Evolutionary conservation across 805 yeast species (phyloP).

Genomic region (Debaryomyces castellii): DNA sequence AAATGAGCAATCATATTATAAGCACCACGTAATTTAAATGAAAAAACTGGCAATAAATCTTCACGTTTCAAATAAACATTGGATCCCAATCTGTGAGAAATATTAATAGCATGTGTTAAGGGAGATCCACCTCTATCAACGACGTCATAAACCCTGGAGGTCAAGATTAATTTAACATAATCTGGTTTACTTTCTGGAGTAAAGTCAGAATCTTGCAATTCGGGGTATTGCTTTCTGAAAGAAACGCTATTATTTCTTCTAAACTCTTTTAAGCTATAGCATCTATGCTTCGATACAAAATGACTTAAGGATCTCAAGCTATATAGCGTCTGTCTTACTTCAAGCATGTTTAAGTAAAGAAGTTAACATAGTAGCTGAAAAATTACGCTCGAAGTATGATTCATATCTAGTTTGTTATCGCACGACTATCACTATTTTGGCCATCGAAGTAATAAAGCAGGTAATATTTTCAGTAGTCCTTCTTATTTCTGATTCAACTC

Average conservation of each 20-base stretch:
- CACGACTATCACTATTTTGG: background rate
- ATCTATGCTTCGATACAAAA: background rate
- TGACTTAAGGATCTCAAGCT: background rate
- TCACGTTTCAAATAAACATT: slow-evolving; percentile 84
- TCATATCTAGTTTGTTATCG: background rate
- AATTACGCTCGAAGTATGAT: background rate
- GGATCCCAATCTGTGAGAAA: slow-evolving; percentile 74
- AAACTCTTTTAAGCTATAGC: background rate
- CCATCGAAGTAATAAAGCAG: too few species aligned
- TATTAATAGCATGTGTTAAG: slow-evolving; percentile 66
- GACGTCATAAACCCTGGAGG: slow-evolving; percentile 93
- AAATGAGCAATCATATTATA: slow-evolving; percentile 94
- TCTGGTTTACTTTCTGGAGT: slow-evolving; percentile 76
- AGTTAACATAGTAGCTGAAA: background rate
- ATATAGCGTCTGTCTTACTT: background rate
- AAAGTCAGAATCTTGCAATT: slow-evolving; percentile 50
- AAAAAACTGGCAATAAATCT: slow-evolving; percentile 90
- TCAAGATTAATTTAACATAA: slow-evolving; percentile 83
- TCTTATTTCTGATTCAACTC: too few species aligned
- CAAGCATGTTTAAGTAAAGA: background rate
- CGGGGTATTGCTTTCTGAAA: slow-evolving; percentile 39
- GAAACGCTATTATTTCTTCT: slow-evolving; percentile 1
- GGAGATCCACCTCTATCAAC: slow-evolving; percentile 80
- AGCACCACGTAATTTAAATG: slow-evolving; percentile 96
- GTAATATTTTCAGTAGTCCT: too few species aligned